These are phyloP conservation scores for Hypoxylon rubiginosum DNA, from an alignment of 2,329 filamentous ascomycete genomes.

Conservation along the genomic window DNA sequence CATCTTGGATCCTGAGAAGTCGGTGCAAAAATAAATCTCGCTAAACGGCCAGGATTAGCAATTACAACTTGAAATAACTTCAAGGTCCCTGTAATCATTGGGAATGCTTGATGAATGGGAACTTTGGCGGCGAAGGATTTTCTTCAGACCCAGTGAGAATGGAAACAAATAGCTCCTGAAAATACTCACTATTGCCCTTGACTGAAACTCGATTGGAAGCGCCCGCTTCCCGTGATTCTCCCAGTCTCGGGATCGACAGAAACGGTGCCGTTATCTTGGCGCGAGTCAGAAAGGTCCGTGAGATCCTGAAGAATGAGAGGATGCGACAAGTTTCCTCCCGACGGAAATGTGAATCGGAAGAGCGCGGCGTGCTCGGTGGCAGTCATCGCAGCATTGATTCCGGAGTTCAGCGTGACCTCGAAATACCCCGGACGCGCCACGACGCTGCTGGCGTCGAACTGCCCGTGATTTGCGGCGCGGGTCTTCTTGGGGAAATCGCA, in stretches of 20 bases:
- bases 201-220: slow-evolving; percentile 75
- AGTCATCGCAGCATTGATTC: slow-evolving; percentile 75
- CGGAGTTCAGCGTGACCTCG: slow-evolving; percentile 68
- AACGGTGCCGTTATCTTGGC: slow-evolving; percentile 69
- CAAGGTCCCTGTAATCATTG: too few relatives aligned
- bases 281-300: slow-evolving; percentile 72
- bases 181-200: slow-evolving; percentile 65
- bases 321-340: slow-evolving; percentile 56
- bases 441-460: slow-evolving; percentile 65
- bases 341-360: slow-evolving; percentile 75
- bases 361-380: slow-evolving; percentile 74
- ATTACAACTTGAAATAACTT: neutral
- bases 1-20: slow-evolving; percentile 71
- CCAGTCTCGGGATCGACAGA: slow-evolving; percentile 68
- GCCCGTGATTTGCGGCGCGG: slow-evolving; percentile 55
- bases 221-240: slow-evolving; percentile 72
- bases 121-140: neutral
- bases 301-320: slow-evolving; percentile 77
- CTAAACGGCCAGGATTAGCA: slow-evolving; percentile 17
- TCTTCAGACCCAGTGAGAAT: neutral
- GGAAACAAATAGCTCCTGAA: neutral
- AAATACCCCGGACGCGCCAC: slow-evolving; percentile 75
- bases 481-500: slow-evolving; percentile 70
- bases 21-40: slow-evolving; percentile 74
- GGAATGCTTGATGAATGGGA: too few relatives aligned